Evolutionary conservation across 2,329 filamentous ascomycete species (phyloP).

Genomic region (Pezicula neosporulosa): DNA sequence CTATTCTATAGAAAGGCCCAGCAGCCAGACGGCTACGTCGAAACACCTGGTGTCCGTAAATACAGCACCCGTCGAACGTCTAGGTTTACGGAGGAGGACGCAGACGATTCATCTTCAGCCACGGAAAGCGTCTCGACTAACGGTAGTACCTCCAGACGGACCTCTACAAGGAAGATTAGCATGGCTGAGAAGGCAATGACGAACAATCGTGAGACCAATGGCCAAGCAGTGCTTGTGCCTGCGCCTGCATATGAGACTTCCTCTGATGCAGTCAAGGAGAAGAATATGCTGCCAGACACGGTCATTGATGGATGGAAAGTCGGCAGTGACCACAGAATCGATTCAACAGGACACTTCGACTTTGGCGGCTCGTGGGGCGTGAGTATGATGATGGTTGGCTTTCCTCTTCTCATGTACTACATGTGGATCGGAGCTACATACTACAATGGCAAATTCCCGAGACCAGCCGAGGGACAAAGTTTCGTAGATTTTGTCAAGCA

Average conservation of each 20-base stretch:
- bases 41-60: slow-evolving; percentile 43
- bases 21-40: slow-evolving; percentile 45
- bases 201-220: slow-evolving; percentile 9
- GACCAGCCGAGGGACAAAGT: slow-evolving; percentile 61
- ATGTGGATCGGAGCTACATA: slow-evolving; percentile 98
- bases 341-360: slow-evolving; percentile 66
- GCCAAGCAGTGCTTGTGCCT: slow-evolving; percentile 2
- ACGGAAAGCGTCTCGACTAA: slow-evolving; percentile 7
- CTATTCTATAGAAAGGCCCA: slow-evolving; percentile 41
- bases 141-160: slow-evolving; percentile 8
- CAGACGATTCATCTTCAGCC: slow-evolving; percentile 29
- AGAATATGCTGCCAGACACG: slow-evolving; percentile 5
- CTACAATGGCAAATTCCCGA: slow-evolving; percentile 81
- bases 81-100: slow-evolving; percentile 25
- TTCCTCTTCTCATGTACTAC: slow-evolving; percentile 96
- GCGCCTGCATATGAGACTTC: slow-evolving; percentile 7
- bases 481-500: slow-evolving; percentile 69
- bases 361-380: slow-evolving; percentile 88
- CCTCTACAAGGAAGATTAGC: slow-evolving; percentile 17
- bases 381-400: slow-evolving; percentile 81
- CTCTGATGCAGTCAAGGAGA: slow-evolving; percentile 9
- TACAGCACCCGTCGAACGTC: slow-evolving; percentile 36
- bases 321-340: slow-evolving; percentile 58
- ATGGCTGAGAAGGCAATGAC: slow-evolving; percentile 17
- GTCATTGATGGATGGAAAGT: slow-evolving; percentile 54